A percentile compares a stretch with the other conserved stretches of the same genome.
These are phyloP conservation scores for Coleophoma crateriformis DNA, from an alignment of 2,329 filamentous ascomycete genomes.

Conservation along the genomic window DNA sequence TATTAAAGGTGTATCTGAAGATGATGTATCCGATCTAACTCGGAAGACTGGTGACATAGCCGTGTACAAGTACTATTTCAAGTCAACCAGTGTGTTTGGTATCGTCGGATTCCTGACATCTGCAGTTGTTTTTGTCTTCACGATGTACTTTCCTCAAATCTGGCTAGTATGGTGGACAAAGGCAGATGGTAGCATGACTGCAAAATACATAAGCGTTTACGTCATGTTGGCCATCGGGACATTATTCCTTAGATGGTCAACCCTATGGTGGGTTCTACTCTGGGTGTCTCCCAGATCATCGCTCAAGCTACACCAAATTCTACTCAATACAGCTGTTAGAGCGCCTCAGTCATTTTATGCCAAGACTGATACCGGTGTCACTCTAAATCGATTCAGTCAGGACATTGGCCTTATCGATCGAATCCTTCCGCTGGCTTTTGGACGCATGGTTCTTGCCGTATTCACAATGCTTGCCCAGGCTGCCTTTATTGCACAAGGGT, in stretches of 20 bases:
- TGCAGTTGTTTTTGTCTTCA: slow-evolving; percentile 13
- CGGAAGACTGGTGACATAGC: slow-evolving; percentile 29
- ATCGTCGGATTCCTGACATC: slow-evolving; percentile 13
- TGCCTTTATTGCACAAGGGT: not conserved
- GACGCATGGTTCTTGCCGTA: not conserved
- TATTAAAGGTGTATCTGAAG: slow-evolving; percentile 29
- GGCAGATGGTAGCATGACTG: slow-evolving; percentile 6
- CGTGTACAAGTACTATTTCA: slow-evolving; percentile 14
- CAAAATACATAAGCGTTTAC: slow-evolving; percentile 8
- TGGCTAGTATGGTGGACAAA: slow-evolving; percentile 26
- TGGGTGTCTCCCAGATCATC: slow-evolving; percentile 20
- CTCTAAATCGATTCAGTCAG: slow-evolving; percentile 13
- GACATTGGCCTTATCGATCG: slow-evolving; percentile 12
- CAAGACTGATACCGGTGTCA: slow-evolving; percentile 4
- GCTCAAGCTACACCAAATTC: slow-evolving; percentile 19
- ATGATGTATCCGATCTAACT: slow-evolving; percentile 29
- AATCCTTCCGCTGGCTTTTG: slow-evolving; percentile 10
- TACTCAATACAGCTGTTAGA: slow-evolving; percentile 20
- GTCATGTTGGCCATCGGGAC: not conserved
- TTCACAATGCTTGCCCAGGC: slow-evolving; percentile 27
- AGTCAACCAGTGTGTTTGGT: slow-evolving; percentile 7
- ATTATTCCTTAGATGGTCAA: not conserved
- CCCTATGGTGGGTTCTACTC: slow-evolving; percentile 13
- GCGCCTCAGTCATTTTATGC: slow-evolving; percentile 27
- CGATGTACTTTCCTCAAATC: slow-evolving; percentile 18